phyloP scores from a whole-genome alignment of 2,329 filamentous ascomycete species.

The Leptosphaerulina australis region DNA sequence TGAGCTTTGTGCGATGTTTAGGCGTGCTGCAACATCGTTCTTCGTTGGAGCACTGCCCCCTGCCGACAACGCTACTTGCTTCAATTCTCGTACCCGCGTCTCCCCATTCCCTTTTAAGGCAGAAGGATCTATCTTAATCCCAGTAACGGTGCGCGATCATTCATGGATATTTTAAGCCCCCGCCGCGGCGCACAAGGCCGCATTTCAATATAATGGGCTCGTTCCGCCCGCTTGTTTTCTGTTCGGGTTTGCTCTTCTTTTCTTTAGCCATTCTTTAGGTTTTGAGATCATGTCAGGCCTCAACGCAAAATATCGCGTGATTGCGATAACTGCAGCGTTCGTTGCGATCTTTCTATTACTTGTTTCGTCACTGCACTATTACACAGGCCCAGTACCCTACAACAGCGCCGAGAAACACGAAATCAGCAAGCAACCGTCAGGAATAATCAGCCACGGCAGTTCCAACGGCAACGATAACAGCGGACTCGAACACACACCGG shows the following conservation, averaged over 20 bases:
- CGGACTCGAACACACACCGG: conserved; percentile 1
- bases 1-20: no score
- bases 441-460: background rate
- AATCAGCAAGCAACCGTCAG: background rate
- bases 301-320: background rate
- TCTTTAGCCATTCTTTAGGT: background rate
- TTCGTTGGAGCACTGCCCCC: no score
- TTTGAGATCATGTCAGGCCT: background rate
- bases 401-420: background rate
- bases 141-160: no score
- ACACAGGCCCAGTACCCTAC: background rate
- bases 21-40: no score
- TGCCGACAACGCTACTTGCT: no score
- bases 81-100: no score
- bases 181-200: background rate
- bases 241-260: background rate
- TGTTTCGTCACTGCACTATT: background rate
- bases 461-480: background rate
- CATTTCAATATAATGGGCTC: background rate
- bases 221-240: background rate
- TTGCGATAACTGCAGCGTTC: conserved; percentile 2
- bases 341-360: background rate
- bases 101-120: no score
- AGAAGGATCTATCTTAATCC: no score
- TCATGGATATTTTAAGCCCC: no score